Conservation (phyloP, 148 eudicot species). For the Silene conica region DNA sequence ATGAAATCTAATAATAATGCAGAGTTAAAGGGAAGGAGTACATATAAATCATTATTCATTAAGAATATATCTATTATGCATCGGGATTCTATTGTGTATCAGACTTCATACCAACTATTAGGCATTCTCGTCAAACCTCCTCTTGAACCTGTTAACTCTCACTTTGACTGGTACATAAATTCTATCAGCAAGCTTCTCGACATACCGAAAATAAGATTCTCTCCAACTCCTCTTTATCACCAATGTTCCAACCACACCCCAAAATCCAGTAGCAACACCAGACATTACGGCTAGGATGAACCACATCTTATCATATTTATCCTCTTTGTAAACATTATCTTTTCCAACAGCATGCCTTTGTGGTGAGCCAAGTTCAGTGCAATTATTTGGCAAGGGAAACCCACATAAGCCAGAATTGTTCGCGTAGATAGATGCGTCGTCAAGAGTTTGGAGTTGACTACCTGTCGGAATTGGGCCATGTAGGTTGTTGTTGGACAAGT, state of each 20-base stretch:
- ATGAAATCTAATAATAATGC: too few relatives aligned
- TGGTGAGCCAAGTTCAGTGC: conserved; percentile 13
- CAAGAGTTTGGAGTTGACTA: conserved; percentile 25
- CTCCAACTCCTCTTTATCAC: conserved; percentile 23
- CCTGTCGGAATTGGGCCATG: conserved; percentile 31
- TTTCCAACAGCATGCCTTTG: background rate
- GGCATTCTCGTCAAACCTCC: background rate
- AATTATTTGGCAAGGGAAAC: conserved; percentile 25
- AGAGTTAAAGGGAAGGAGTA: too few relatives aligned
- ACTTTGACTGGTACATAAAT: background rate
- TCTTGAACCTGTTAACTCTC: conserved; percentile 1
- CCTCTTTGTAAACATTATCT: background rate
- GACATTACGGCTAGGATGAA: conserved; percentile 12
- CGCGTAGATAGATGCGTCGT: conserved; percentile 29
- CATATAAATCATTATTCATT: too few relatives aligned
- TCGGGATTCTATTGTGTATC: too few relatives aligned
- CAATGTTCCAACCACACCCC: conserved; percentile 30
- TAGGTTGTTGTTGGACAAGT: conserved; percentile 26
- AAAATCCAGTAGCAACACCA: conserved; percentile 32
- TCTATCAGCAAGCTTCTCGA: conserved; percentile 11
- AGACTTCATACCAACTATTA: background rate
- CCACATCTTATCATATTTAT: conserved; percentile 14
- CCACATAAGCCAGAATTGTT: conserved; percentile 43
- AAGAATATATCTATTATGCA: too few relatives aligned
- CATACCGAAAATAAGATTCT: conserved; percentile 14